Base-by-base conservation (phyloP, 2,329 filamentous ascomycete genomes). In the Xylariaceae sp. region DNA sequence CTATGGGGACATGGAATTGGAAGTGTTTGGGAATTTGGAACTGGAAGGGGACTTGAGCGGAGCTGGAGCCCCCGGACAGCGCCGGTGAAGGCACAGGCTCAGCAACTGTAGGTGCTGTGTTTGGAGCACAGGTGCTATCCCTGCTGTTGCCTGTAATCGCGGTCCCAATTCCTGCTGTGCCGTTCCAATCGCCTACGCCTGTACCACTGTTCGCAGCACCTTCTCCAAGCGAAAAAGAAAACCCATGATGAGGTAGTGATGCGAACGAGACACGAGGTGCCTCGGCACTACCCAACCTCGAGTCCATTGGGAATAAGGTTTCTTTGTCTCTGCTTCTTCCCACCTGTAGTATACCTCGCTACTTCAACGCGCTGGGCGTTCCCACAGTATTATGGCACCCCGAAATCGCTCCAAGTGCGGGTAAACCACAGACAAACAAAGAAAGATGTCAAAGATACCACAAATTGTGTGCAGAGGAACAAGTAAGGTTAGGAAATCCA, bases 171-270 rank as follows among this genome's bases (percentile, higher is more conserved):
- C 9, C 21, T 16, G 23, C 26, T 23, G 27, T 17, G 11, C 17
- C 30, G 6, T 24, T 23, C 18, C 29, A 27, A 13, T 28, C 34
- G 24, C 18, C 23, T 24, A 14, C 5, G 7, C 33, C 17, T n/a
- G 9, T n/a, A n/a, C 26, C 26, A 12, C 5, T 24, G 11, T 11
- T 24, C 27, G 21, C 17, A 26, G 7, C 21, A 11, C 21, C 21
- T 24, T 6, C 11, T 24, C 7, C 7, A 24, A 24, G 21, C 21
- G 31, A 21, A 28, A n/a, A 27, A 3, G 31, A 38, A 35, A 33
- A 44, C 33, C 38, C 38, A 42, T 47, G 40, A 19, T 28, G 33
- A 24, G 29, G 27, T 36, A 24, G 21, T 11, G 21, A 24, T 24
- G 21, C 6, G 21, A 11, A 7, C 11, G 21, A 11, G 21, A 11